These are phyloP conservation scores for Zea mays DNA, from an alignment of 176 grass and related monocot genomes.

Conservation along the genomic window DNA sequence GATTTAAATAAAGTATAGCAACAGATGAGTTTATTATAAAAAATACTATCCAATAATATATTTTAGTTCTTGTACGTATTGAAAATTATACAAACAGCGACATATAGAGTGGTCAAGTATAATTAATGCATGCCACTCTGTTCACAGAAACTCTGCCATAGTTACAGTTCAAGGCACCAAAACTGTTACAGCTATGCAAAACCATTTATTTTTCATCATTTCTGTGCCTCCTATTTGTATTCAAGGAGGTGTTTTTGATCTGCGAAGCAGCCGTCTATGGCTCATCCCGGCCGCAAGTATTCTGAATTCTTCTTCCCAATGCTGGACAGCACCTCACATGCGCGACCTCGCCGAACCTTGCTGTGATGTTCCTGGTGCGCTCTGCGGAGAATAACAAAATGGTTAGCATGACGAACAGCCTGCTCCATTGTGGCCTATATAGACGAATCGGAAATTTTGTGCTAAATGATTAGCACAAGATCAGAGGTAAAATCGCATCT, in stretches of 20 bases:
- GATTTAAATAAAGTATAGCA: no score
- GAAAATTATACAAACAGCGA: background rate
- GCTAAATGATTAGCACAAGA: background rate
- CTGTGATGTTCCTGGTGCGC: slow-evolving; percentile 5
- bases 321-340: slow-evolving; percentile 32
- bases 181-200: background rate
- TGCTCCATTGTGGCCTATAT: background rate
- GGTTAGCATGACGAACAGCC: background rate
- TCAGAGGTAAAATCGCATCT: background rate
- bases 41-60: background rate
- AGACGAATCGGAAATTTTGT: background rate
- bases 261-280: background rate
- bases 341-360: slow-evolving; percentile 47
- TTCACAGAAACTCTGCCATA: background rate
- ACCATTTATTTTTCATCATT: background rate
- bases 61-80: background rate
- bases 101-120: background rate
- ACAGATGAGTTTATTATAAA: no score
- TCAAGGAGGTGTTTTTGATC: background rate
- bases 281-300: background rate
- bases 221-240: background rate
- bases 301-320: background rate
- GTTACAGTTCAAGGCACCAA: background rate
- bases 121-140: background rate
- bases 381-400: slow-evolving; percentile 25